Evolutionary conservation across 495 filamentous ascomycete species (phyloP), one percentile per base, ranked within the genome.

Genomic region (Neurospora discreta): DNA sequence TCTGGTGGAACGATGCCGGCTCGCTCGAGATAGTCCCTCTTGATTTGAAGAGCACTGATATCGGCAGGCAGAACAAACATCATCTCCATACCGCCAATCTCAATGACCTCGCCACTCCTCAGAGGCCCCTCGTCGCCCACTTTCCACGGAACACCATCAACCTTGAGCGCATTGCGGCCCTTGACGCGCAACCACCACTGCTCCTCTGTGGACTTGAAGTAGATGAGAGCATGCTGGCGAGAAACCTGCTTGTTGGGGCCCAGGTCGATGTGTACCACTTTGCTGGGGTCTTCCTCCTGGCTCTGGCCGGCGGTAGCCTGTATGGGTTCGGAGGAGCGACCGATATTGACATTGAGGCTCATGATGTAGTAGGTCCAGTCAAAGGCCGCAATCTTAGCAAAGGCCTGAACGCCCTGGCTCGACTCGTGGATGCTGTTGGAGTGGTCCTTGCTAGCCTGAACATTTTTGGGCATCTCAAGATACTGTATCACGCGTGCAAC

Each of bases 331-430:
- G 91, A 89, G 39, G 90, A 89, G 73, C 94, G 89, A 15, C 95
- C 95, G 75, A 99, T 97, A 72, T 91, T 90, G 77, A 97, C 88
- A 70, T 87, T 85, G 67, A 94, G 86, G 38, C 88, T 89, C 74
- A 90, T 92, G 74, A 98, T 89, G 79, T 94, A 98, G 81, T 93
- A 99, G 11, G 95, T 97, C 95, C 95, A 99, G 76, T 93, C 91
- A 70, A 89, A 87, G 41, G 94, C 95, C 43, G 93, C 90, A 73
- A 99, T 91, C 81, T 97, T 97, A 18, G 95, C 95, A 80, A 94
- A 99, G 23, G 96, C 95, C 76, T 91, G 89, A 75, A 94, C 90
- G 38, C 90, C 90, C 70, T 90, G 87, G 73, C 92, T 89, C 69
- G 86, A 84, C 78, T 91, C 90, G 73, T 90, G 88, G 71, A 92